Conservation (phyloP, 257 asterid species). For the Solanum neorickii region DNA sequence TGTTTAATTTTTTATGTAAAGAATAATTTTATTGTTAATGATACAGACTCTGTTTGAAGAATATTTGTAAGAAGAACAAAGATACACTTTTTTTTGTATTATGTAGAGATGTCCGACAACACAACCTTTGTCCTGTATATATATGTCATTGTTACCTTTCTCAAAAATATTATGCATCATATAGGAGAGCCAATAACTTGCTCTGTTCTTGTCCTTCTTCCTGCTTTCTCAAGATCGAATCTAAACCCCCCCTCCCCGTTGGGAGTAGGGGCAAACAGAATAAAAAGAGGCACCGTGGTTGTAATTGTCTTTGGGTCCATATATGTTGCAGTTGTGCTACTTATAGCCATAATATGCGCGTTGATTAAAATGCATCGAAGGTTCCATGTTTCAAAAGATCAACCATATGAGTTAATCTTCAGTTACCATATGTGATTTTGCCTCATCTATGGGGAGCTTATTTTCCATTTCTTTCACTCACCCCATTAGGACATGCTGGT, state of each 20-base stretch:
- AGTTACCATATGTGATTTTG: neutral
- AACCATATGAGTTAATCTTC: neutral
- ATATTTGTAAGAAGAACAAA: neutral
- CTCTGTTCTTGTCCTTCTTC: neutral
- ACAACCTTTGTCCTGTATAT: neutral
- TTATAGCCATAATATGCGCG: conserved; percentile 9
- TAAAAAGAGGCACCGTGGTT: conserved; percentile 26
- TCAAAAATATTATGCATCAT: neutral
- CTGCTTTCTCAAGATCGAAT: neutral
- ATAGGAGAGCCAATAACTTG: neutral
- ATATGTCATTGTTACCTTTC: neutral
- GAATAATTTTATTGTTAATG: neutral
- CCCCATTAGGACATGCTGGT: neutral
- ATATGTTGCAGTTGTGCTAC: conserved; percentile 5
- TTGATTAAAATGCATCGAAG: neutral
- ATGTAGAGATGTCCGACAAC: neutral
- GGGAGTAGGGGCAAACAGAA: conserved; percentile 5
- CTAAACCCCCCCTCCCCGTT: neutral
- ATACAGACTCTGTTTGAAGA: neutral
- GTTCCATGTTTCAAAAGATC: conserved; percentile 2
- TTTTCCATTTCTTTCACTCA: neutral
- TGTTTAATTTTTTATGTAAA: neutral
- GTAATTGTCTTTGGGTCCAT: conserved; percentile 30
- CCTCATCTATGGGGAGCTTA: neutral
- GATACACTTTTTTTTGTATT: neutral